A percentile compares a stretch with the other conserved stretches of the same genome.
Evolutionary conservation across 2,329 filamentous ascomycete genomes (phyloP).

Genomic region (Aureobasidium sp.): DNA sequence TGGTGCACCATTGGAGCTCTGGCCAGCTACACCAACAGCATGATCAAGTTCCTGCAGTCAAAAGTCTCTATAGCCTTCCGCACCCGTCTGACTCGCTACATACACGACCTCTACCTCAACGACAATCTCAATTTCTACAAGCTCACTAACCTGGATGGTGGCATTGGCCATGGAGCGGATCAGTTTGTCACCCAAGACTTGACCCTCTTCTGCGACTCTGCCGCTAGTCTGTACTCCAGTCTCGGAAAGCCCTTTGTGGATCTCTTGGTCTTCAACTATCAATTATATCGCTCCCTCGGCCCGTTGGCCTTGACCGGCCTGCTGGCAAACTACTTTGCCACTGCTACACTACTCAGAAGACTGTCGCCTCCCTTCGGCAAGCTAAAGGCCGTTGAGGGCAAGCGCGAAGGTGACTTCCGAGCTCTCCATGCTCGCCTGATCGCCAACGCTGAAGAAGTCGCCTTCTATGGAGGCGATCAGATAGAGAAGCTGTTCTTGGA

Average conservation of each 20-base stretch:
- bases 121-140: conserved; percentile 96
- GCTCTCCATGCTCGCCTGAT: conserved; percentile 85
- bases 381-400: conserved; percentile 88
- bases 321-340: conserved; percentile 87
- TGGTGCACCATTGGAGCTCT: conserved; percentile 93
- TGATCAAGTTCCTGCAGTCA: conserved; percentile 97
- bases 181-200: conserved; percentile 97
- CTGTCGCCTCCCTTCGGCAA: conserved; percentile 95
- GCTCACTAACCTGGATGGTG: conserved; percentile 82
- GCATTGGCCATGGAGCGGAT: conserved; percentile 82
- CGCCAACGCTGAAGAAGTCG: conserved; percentile 94
- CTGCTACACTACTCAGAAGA: conserved; percentile 77
- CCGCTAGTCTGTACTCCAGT: conserved; percentile 88
- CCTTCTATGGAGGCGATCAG: conserved; percentile 91
- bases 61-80: conserved; percentile 98
- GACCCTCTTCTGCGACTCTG: conserved; percentile 87
- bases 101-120: conserved; percentile 93
- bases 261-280: conserved; percentile 94
- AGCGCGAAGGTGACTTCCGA: conserved; percentile 91
- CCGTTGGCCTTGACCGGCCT: conserved; percentile 79
- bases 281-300: conserved; percentile 84
- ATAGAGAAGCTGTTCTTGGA: conserved; percentile 92
- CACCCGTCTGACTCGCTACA: conserved; percentile 87
- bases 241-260: conserved; percentile 98
- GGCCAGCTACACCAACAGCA: conserved; percentile 94